Base-by-base conservation (phyloP, 495 filamentous ascomycete species). In the Tuber indicum region DNA sequence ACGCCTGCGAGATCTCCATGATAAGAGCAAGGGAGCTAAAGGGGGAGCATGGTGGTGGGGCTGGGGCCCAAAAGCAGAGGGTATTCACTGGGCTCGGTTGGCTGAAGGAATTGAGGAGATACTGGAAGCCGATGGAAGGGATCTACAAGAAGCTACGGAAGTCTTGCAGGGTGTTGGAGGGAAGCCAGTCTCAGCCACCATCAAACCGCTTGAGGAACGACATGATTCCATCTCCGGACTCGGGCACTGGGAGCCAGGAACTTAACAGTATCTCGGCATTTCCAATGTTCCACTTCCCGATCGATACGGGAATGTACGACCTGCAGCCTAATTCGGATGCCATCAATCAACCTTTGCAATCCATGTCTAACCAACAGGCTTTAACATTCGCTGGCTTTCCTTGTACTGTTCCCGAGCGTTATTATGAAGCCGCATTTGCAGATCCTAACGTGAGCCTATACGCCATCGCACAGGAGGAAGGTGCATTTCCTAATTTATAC, bases 1-100 rank as follows among this genome's bases (percentile, higher is more conserved):
- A 84, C 74, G 82, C 82, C 72, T 84, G 82, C 76, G 74, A 82
- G 26, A 82, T 84, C 75, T 79, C 82, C 36, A 72, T 83, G 47
- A 84, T 82, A 66, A 75, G 82, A 74, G 82, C 82, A 36, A 75
- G 76, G 52, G 79, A 79, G 70, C 70, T 79, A 58, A 83, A 81
- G 44, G 78, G 76, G 41, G 81, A 80, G 23, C 79, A 79, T 8
- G 70, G 75, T 8, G 70, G 75, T 19, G 75, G 77, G 46, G 75
- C 77, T 42, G 43, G 44, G 62, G 78, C 77, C 19, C 82, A 83
- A 72, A 79, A 73, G 73, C 71, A 77, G n/a, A 72, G 82, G 70
- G 77, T 84, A 41, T 74, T 62, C 42, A 26, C 76, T 14, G 82
- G 82, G 14, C 58, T 84, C 43, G 77, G 58, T 14, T 84, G 82